Evolutionary conservation across 2,329 filamentous ascomycete species (phyloP).

Genomic region (Delphinella strobiligena): DNA sequence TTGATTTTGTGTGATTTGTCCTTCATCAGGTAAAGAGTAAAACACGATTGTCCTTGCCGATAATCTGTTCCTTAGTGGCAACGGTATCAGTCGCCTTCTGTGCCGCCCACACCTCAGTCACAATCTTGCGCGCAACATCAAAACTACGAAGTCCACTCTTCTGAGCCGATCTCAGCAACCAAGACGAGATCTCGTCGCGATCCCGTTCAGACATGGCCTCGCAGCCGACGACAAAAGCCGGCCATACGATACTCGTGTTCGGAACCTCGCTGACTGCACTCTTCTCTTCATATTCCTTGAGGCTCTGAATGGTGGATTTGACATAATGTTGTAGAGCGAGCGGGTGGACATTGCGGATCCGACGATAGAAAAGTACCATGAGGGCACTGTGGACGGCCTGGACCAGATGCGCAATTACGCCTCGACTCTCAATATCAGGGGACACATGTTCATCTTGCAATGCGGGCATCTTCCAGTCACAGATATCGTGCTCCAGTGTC

Average conservation of each 20-base stretch:
- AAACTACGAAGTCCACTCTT: slow-evolving; percentile 6
- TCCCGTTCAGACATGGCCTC: slow-evolving; percentile 18
- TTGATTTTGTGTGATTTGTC: too few relatives aligned
- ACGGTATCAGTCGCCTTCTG: too few relatives aligned
- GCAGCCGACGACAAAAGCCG: slow-evolving; percentile 29
- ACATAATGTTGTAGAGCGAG: slow-evolving; percentile 28
- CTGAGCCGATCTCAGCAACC: slow-evolving; percentile 2
- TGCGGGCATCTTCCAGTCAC: slow-evolving; percentile 7
- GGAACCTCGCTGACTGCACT: slow-evolving; percentile 15
- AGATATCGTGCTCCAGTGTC: slow-evolving; percentile 4
- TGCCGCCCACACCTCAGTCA: slow-evolving; percentile 3
- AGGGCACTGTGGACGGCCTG: slow-evolving; percentile 28
- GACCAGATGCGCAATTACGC: slow-evolving; percentile 23
- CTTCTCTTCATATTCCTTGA: slow-evolving; percentile 19
- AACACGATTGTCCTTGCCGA: too few relatives aligned
- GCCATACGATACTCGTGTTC: slow-evolving; percentile 22
- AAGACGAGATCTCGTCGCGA: slow-evolving; percentile 3
- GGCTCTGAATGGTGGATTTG: slow-evolving; percentile 21
- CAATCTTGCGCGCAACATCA: slow-evolving; percentile 1
- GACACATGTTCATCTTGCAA: slow-evolving; percentile 12
- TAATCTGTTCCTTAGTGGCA: too few relatives aligned
- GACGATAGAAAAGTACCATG: slow-evolving; percentile 31
- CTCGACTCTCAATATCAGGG: slow-evolving; percentile 18
- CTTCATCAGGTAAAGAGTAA: too few relatives aligned
- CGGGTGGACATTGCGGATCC: slow-evolving; percentile 27